Evolutionary conservation across 164 flowering plant genomes (phyloP).

Genomic region (Nelumbo lutea): DNA sequence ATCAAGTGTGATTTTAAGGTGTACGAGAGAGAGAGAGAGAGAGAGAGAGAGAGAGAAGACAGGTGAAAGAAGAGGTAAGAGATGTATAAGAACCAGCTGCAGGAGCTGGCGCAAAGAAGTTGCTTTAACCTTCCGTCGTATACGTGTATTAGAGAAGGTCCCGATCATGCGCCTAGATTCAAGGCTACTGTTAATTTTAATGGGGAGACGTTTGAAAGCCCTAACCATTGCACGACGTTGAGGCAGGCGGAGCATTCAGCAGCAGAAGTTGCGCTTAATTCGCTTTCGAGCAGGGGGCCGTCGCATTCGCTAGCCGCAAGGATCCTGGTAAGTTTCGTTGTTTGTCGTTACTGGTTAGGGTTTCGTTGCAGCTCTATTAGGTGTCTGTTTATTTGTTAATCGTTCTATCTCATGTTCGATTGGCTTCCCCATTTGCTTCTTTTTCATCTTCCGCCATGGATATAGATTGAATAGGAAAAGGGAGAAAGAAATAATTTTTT

Average conservation of each 20-base stretch:
- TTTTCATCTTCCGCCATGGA: background rate
- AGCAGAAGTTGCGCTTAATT: constrained; percentile 89
- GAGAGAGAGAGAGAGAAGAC: constrained; percentile 5
- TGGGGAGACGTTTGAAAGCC: constrained; percentile 90
- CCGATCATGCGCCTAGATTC: constrained; percentile 98
- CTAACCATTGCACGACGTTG: constrained; percentile 74
- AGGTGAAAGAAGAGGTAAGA: constrained; percentile 6
- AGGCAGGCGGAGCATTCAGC: constrained; percentile 99
- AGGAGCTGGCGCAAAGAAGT: constrained; percentile 99
- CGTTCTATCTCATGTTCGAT: background rate
- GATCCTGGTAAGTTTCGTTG: constrained; percentile 51
- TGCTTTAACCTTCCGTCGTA: constrained; percentile 94
- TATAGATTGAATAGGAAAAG: background rate
- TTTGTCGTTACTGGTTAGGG: background rate
- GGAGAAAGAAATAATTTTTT: background rate
- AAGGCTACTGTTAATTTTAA: constrained; percentile 91
- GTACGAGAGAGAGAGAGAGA: constrained; percentile 3
- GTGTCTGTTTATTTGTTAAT: background rate
- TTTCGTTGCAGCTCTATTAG: background rate
- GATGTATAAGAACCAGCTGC: constrained; percentile 99
- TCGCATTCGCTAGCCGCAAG: constrained; percentile 91
- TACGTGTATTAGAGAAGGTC: constrained; percentile 89
- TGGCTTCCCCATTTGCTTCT: background rate
- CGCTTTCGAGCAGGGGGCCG: constrained; percentile 78
- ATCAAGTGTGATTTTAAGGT: background rate